Percentiles rank a stretch among this genome's conserved stretches.
Evolutionary conservation across 2,329 filamentous ascomycete species (phyloP).

Genomic region (Penicillium griseofulvum): DNA sequence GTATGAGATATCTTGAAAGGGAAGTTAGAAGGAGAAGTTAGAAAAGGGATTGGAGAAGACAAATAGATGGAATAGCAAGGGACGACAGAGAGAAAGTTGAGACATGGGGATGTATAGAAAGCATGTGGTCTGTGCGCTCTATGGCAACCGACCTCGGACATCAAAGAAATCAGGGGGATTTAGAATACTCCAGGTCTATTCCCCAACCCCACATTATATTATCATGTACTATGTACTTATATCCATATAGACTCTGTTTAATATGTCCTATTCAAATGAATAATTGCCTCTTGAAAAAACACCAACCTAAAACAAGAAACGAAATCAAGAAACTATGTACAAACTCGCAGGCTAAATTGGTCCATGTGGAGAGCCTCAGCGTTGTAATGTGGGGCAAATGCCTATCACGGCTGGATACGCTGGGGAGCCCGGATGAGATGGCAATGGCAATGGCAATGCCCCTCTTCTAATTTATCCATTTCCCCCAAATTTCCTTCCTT

Average conservation of each 20-base stretch:
- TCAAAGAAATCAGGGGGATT: not conserved
- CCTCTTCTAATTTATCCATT: conserved; percentile 15
- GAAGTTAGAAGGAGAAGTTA: not conserved
- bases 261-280: not conserved
- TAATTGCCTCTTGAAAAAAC: not conserved
- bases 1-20: not conserved
- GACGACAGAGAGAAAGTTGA: not conserved
- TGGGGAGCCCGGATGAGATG: conserved; percentile 3
- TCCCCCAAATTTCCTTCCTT: not conserved
- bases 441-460: conserved; percentile 11
- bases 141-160: not conserved
- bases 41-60: not conserved
- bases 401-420: not conserved
- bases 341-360: conserved; percentile 8
- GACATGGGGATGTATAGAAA: too few relatives aligned
- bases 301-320: not conserved
- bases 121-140: not conserved
- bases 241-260: not conserved
- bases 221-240: not conserved
- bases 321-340: conserved; percentile 1
- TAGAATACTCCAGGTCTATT: not conserved
- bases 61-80: not conserved
- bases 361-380: conserved; percentile 18
- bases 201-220: not conserved
- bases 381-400: conserved; percentile 11